Base-by-base conservation (phyloP, 163 green algal species). In the Smithsoniella earleae region DNA sequence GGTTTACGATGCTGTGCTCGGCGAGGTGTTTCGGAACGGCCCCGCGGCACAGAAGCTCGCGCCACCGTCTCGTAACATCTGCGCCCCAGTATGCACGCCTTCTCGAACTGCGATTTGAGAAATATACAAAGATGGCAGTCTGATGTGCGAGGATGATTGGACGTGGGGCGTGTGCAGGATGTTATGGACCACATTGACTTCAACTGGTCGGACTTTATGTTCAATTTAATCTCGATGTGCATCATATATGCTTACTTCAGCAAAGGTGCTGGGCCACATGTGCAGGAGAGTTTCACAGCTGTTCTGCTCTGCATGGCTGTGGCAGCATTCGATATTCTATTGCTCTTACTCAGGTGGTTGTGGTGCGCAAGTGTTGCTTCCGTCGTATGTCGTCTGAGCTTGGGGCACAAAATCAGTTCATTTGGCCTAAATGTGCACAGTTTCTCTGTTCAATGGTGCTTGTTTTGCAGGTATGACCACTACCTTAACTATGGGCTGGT, bases 201-300 rank as follows among this genome's bases (percentile, higher is more conserved):
- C 13, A 76, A 85, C 74, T 85, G 80, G 79, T 75, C 64, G 3
- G 83, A 88, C 76, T 88, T 88, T 75, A 78, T 88, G 65, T 87
- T 88, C 74, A 88, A 87, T 78, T 76, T 88, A 31, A 73, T 87
- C 46, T 85, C 76, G 64, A 88, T 88, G 82, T 80, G 66, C 76
- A 84, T 88, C 43, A 80, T 88, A 74, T 88, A 88, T 38, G 82
- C 80, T 31, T 88, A 86, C 79, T 87, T 87, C 62, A 78, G 49
- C 27, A 81, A 87, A 65, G 81, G 79, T 43, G 64, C 76, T 36
- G 79, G 80, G 28, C 78, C 74, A 10, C 79, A 78, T 3, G n/a
- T n/a, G n/a, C n/a, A n/a, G n/a, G 78, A 87, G 74, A 80, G 69
- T 69, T 75, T 80, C 43, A 74, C 79, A 1, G 82, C 82, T 2